Conservation (phyloP, 345 rosid genomes). For the Anacardium occidentale region DNA sequence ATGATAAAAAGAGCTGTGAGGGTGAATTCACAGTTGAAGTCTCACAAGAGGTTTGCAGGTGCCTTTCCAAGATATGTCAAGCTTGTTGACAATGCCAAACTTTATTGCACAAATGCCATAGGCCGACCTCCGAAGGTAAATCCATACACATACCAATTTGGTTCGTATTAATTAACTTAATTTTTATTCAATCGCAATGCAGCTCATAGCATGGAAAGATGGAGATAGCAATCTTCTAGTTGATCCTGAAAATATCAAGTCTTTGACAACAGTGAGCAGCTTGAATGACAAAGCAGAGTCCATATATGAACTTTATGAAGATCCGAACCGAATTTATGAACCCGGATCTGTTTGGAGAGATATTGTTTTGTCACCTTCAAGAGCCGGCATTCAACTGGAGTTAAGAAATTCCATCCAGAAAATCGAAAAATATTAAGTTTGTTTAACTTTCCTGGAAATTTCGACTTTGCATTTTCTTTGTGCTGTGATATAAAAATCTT, state of each 20-base stretch:
- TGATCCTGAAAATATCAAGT: conserved; percentile 57
- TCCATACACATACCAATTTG: background rate
- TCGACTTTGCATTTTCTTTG: background rate
- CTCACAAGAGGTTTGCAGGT: conserved; percentile 83
- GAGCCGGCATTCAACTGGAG: conserved; percentile 43
- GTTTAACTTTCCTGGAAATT: background rate
- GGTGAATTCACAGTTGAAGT: conserved; percentile 72
- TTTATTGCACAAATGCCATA: conserved; percentile 73
- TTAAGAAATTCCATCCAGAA: conserved; percentile 37
- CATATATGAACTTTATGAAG: conserved; percentile 58
- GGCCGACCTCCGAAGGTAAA: conserved; percentile 76
- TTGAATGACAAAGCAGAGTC: conserved; percentile 64
- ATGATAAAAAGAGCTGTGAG: conserved; percentile 78
- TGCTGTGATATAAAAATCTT: too few species aligned
- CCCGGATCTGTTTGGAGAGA: conserved; percentile 72
- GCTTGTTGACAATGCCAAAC: conserved; percentile 78
- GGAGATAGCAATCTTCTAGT: conserved; percentile 58
- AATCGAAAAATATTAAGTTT: conserved; percentile 35
- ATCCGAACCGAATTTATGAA: conserved; percentile 34
- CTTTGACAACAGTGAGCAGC: conserved; percentile 41
- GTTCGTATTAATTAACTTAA: background rate
- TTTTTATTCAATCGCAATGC: conserved; percentile 4
- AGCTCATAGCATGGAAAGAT: conserved; percentile 88
- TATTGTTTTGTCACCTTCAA: conserved; percentile 43
- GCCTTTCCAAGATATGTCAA: conserved; percentile 70